Percentiles rank a stretch among this genome's conserved stretches.
Evolutionary conservation across 768 basidiomycete genomes (phyloP).

Genomic region (Lactarius quietus): DNA sequence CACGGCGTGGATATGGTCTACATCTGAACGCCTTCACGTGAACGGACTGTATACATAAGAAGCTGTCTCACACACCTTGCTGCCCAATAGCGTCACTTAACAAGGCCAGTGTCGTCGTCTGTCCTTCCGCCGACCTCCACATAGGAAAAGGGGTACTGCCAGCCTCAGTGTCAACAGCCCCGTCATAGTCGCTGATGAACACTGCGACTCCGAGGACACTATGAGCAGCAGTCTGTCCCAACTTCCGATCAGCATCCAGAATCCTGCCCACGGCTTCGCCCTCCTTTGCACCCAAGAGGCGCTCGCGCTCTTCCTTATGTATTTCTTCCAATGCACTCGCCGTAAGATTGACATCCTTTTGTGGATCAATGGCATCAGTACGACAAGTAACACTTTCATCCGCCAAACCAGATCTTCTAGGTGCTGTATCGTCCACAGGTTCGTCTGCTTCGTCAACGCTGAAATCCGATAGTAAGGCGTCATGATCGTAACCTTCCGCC

Average conservation of each 20-base stretch:
- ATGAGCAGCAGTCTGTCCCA: slow-evolving; percentile 1
- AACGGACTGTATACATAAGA: background rate
- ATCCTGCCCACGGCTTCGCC: slow-evolving; percentile 34
- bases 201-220: slow-evolving; percentile 11
- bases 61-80: slow-evolving; percentile 5
- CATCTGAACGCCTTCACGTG: slow-evolving; percentile 36
- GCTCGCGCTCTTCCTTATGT: slow-evolving; percentile 28
- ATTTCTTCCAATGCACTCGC: slow-evolving; percentile 22
- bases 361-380: slow-evolving; percentile 4
- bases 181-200: slow-evolving; percentile 2
- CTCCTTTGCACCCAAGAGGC: slow-evolving; percentile 32
- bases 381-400: slow-evolving; percentile 18
- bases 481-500: slow-evolving; percentile 22
- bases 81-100: slow-evolving; percentile 17
- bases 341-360: slow-evolving; percentile 6
- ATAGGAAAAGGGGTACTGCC: background rate
- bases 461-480: slow-evolving; percentile 14
- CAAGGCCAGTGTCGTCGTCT: slow-evolving; percentile 8
- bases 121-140: background rate
- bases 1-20: slow-evolving; percentile 36
- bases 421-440: background rate
- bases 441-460: slow-evolving; percentile 19
- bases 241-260: slow-evolving; percentile 26
- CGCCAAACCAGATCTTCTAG: slow-evolving; percentile 7
- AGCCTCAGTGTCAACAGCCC: background rate